Base-by-base conservation (phyloP, 2,329 filamentous ascomycete genomes). In the Claviceps monticola region DNA sequence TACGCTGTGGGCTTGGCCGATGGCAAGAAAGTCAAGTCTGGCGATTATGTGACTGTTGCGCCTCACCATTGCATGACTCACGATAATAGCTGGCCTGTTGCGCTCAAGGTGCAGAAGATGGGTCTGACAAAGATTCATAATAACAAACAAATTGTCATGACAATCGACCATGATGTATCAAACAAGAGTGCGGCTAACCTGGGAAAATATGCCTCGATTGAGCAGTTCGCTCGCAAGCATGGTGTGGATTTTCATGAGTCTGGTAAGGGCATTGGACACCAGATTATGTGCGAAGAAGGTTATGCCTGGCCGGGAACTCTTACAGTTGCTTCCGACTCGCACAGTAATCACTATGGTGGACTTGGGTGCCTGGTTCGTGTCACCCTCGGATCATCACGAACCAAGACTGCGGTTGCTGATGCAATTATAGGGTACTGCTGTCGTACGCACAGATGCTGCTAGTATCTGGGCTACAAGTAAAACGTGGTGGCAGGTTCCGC, bases 401-500 rank as follows among this genome's bases (percentile, higher is more conserved):
- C 21, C 16, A 19, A 17, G 9, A 13, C 34, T 37, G 8, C 2
- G 14, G 7, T 29, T 41, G 21, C 37, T 42, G n/a, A 48, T n/a
- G 8, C 9, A 16, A 23, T 34, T 19, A 21, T 17, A 48, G 47
- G 47, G 47, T 3, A 91, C 86, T 0, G 78, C 90, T 0, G 76
- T 96, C 37, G 90, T 97, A 2, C 72, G 91, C 39, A 95, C 90
- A 0, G 91, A 96, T 62, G 91, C 86, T 2, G 88, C 88, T 0
- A 80, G 78, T 58, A 88, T 96, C 41, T 95, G 84, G 85, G 84
- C 86, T 0, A 95, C 88, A 81, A 82, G 4, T 73, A 48, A 76
- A 57, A 95, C 85, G 0, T 96, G 89, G 89, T 95, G 82, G 81
- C 86, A 94, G 69, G 78, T 93, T 23, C 91, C 91, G 0, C 88